Evolutionary conservation across 2,329 filamentous ascomycete species (phyloP), one percentile per base, ranked within the genome.

Genomic region (Fusarium proliferatum): DNA sequence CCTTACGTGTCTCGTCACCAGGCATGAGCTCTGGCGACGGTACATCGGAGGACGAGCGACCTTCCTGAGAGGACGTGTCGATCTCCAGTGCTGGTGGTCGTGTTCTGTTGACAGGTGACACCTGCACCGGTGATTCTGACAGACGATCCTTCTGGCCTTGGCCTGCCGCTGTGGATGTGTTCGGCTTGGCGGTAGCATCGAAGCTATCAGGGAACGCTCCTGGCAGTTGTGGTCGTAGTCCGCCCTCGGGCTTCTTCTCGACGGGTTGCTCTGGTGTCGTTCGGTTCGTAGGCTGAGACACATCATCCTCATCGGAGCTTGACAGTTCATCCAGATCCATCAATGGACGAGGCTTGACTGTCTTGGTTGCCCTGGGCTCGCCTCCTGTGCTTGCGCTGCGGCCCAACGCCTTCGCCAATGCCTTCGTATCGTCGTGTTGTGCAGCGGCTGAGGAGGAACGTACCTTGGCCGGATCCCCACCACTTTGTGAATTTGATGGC

Each of bases 311-410:
- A 13, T 86, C 86, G 9, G 88, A 88, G 59, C 87, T 88, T 70
- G 93, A 92, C 51, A 93, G 92, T 72, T 93, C 92, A 77, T 94
- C 93, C 17, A 94, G 85, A 61, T 91, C 90, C 70, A 91, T 86
- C 30, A 91, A 89, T 21, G 88, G 84, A 71, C 90, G 91, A 3
- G 90, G 87, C 73, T 78, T 80, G 41, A 73, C 65, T 9, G 77
- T 64, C 80, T 90, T 89, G 64, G 87, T 84, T 23, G 87, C 88
- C 77, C 87, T 89, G 5, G 85, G 77, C 43, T 89, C 88, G 45
- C 79, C 82, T 60, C 80, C 84, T 45, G 80, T 77, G 60, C 80
- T 81, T 15, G 75, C 69, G 62, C 76, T 80, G 11, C 77, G 78
- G 23, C 75, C 55, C 8, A 75, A 64, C 17, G 56, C 67, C 66